These are phyloP conservation scores for Hawksworthiomyces lignivorus DNA, from an alignment of 2,329 filamentous ascomycete genomes.

Conservation along the genomic window DNA sequence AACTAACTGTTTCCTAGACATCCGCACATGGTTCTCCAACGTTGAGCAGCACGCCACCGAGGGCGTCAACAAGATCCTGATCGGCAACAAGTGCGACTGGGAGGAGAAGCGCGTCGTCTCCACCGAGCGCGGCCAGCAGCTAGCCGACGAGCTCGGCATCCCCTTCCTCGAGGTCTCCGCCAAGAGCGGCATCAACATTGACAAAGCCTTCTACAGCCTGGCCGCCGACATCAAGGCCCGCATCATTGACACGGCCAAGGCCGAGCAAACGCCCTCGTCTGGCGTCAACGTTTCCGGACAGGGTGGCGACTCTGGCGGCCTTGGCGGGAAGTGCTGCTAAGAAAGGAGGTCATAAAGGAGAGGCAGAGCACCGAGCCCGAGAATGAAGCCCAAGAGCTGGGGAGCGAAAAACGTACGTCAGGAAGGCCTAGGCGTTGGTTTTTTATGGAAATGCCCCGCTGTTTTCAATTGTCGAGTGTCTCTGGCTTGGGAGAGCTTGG, in stretches of 20 bases:
- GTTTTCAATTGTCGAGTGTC: no score
- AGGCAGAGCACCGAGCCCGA: no score
- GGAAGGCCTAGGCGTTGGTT: no score
- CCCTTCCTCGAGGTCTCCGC: constrained; percentile 98
- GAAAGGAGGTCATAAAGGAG: no score
- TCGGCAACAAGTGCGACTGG: constrained; percentile 99
- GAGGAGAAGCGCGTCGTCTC: constrained; percentile 96
- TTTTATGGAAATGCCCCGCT: no score
- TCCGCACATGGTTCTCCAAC: constrained; percentile 98
- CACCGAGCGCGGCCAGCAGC: constrained; percentile 83
- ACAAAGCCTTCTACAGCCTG: constrained; percentile 95
- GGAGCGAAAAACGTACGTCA: no score
- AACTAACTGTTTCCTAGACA: constrained; percentile 55
- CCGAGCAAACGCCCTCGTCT: constrained; percentile 50
- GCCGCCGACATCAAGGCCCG: constrained; percentile 97
- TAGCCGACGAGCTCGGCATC: constrained; percentile 93
- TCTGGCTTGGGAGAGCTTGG: no score
- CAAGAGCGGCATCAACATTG: constrained; percentile 99
- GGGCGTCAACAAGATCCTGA: constrained; percentile 98
- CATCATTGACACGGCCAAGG: constrained; percentile 84
- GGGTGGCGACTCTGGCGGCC: constrained; percentile 42
- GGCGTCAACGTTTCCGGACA: constrained; percentile 64
- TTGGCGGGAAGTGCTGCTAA: constrained; percentile 71
- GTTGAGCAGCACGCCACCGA: constrained; percentile 97
- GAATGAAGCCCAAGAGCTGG: no score